Evolutionary conservation across 176 grass and related monocot species (phyloP), one percentile per base, ranked within the genome.

Genomic region (Puya raimondii): DNA sequence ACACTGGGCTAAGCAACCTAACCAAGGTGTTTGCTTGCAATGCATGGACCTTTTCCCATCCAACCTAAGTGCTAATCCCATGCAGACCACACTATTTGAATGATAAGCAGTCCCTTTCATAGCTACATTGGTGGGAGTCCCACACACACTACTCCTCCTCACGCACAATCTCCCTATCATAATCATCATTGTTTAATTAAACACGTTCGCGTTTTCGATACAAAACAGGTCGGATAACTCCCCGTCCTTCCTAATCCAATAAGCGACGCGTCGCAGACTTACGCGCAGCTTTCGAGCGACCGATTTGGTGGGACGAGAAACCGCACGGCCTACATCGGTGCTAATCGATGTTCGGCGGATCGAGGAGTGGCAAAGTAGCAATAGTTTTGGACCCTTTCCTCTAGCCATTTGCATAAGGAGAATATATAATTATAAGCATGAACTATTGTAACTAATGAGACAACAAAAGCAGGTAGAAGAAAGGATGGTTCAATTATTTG

Each of bases 1-100:
- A 61, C 25, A 33, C 50, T 51, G 27, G 77, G 68, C 18, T 49
- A 66, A 72, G 13, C 17, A 70, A 78, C 25, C 73, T 20, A 23
- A 49, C 21, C 48, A 50, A n/a, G 15, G 33, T 20, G 33, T 14
- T 48, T 66, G 12, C 64, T 66, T 48, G 64, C 64, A 66, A 26
- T n/a, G 14, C 25, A 16, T 26, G 9, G 52, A 50, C 64, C 48
- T 53, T 29, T 76, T 69, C 7, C 22, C 49, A 22, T 77, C 63
- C 20, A 47, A 68, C 9, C 57, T 20, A 57, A 72, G 70, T 72
- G 70, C 50, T 13, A 14, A 72, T 16, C 70, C 17, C 22, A 72
- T 29, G 3, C 20, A 59, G 18, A 11, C 11, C 53, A 48, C 71
- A 59, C 16, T 49, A n/a, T 42, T 64, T 22, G 29, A 74, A 74